Evolutionary conservation across 306 rosid genomes (phyloP).

Genomic region (Prunus mongolica): DNA sequence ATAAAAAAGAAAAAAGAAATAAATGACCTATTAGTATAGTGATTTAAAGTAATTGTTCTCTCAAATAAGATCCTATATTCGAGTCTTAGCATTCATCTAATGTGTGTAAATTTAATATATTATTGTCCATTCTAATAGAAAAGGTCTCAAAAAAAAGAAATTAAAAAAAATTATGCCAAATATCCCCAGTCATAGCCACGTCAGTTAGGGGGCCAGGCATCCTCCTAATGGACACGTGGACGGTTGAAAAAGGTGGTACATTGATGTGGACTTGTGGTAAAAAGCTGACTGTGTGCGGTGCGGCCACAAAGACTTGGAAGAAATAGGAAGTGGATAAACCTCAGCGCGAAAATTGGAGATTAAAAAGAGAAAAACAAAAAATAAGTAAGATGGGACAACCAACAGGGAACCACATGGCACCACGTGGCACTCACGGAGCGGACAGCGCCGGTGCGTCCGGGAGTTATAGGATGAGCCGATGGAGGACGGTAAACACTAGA

Average conservation of each 20-base stretch:
- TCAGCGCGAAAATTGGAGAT: conserved; percentile 7
- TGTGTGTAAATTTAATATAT: too few species aligned
- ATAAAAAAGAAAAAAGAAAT: not conserved
- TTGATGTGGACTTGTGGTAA: conserved; percentile 5
- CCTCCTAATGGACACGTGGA: conserved; percentile 30
- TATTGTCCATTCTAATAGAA: rapidly evolving
- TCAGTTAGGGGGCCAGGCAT: conserved; percentile 11
- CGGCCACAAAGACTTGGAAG: too few species aligned
- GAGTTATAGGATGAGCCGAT: not conserved
- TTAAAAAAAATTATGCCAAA: not conserved
- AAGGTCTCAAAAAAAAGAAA: rapidly evolving
- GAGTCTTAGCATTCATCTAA: rapidly evolving
- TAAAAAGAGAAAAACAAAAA: not conserved
- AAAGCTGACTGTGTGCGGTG: not conserved
- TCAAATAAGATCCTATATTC: rapidly evolving
- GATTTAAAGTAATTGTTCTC: rapidly evolving
- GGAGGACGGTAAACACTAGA: not conserved
- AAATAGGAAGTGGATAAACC: conserved; percentile 31
- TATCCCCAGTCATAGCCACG: conserved; percentile 28
- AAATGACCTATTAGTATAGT: too few species aligned
- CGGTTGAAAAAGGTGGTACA: conserved; percentile 10
- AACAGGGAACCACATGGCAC: conserved; percentile 16
- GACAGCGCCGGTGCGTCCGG: conserved; percentile 38
- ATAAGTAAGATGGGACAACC: not conserved
- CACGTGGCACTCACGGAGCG: conserved; percentile 35